Conservation (phyloP, 2,329 filamentous ascomycete genomes). For the Claviceps maximensis region DNA sequence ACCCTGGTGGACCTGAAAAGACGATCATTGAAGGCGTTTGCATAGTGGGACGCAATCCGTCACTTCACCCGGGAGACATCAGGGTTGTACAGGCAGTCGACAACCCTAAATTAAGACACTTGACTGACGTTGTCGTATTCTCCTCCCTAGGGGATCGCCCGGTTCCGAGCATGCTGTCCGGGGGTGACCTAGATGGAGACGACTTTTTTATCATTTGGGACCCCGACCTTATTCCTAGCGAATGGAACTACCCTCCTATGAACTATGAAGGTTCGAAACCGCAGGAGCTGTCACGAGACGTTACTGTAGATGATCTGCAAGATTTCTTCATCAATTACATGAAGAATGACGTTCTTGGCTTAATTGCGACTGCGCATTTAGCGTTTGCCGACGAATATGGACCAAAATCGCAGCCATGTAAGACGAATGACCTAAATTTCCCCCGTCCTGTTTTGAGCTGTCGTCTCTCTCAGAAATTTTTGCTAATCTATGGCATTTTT, state of each 20-base stretch:
- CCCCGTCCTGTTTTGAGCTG: no score
- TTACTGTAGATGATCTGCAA: constrained; percentile 60
- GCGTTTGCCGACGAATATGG: constrained; percentile 60
- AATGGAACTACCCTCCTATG: constrained; percentile 69
- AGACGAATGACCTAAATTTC: constrained; percentile 13
- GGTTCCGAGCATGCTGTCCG: constrained; percentile 86
- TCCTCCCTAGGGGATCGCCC: constrained; percentile 73
- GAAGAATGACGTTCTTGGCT: constrained; percentile 71
- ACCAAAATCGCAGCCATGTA: constrained; percentile 55
- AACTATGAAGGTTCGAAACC: constrained; percentile 51
- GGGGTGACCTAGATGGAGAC: constrained; percentile 89
- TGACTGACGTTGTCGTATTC: constrained; percentile 79
- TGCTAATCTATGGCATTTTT: neutral
- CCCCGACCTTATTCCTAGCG: constrained; percentile 49
- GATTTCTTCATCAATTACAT: constrained; percentile 86
- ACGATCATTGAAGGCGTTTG: constrained; percentile 64
- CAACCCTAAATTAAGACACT: constrained; percentile 54
- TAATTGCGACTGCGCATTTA: constrained; percentile 72
- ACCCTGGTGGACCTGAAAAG: constrained; percentile 36
- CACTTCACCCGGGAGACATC: constrained; percentile 83
- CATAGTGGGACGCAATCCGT: constrained; percentile 81
- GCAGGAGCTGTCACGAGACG: constrained; percentile 41
- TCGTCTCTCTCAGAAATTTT: neutral
- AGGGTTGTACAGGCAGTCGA: constrained; percentile 78
- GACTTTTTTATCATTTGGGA: constrained; percentile 97